These are phyloP conservation scores for Penicillium tannophilum DNA, from an alignment of 495 filamentous ascomycete genomes.

Conservation along the genomic window DNA sequence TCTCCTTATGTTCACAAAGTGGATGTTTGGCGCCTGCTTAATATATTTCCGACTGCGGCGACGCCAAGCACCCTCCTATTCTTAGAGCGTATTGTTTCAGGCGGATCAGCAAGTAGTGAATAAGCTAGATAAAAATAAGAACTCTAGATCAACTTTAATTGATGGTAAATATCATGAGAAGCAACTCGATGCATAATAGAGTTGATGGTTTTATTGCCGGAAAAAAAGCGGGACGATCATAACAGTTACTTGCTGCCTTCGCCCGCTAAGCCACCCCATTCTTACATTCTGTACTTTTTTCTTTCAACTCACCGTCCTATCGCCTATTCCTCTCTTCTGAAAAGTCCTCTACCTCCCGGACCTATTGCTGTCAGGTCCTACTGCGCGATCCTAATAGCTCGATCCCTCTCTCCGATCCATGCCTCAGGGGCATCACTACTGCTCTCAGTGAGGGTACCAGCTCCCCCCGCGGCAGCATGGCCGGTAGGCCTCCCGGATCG, in stretches of 20 bases:
- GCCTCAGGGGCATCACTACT: constrained; percentile 45
- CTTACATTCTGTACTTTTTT: constrained; percentile 12
- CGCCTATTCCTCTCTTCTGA: neutral
- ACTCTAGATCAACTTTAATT: neutral
- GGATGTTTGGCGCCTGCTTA: constrained; percentile 3
- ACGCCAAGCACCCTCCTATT: constrained; percentile 25
- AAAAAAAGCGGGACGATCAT: constrained; percentile 29
- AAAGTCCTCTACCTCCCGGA: neutral
- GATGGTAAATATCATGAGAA: neutral
- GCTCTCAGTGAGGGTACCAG: constrained; percentile 42
- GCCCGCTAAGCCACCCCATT: constrained; percentile 32
- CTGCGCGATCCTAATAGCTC: constrained; percentile 9
- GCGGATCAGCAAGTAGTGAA: neutral
- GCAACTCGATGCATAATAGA: neutral
- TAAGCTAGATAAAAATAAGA: neutral
- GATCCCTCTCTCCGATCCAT: constrained; percentile 36
- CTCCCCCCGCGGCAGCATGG: constrained; percentile 48
- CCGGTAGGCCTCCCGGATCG: constrained; percentile 67
- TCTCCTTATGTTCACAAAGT: neutral
- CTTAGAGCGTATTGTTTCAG: constrained; percentile 17
- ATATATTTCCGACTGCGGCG: constrained; percentile 19
- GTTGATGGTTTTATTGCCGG: constrained; percentile 24
- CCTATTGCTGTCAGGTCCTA: constrained; percentile 7
- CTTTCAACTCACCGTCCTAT: constrained; percentile 6
- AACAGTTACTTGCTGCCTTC: constrained; percentile 29